These are phyloP conservation scores for Penicillium alfredii DNA, from an alignment of 495 filamentous ascomycete species.

Conservation along the genomic window DNA sequence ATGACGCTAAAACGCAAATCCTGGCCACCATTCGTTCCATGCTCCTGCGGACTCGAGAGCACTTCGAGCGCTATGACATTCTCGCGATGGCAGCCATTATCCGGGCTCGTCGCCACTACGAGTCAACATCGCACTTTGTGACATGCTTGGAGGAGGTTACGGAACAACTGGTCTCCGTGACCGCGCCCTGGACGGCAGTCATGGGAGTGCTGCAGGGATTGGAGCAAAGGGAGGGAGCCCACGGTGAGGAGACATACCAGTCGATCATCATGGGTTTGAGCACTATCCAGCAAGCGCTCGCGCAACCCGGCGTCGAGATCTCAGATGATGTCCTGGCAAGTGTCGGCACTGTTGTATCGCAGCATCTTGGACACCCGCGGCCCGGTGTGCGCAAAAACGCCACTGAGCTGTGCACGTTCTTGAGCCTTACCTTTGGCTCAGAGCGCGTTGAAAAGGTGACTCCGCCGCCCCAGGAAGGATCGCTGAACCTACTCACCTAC, in stretches of 20 bases:
- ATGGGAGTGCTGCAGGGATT: slow-evolving; percentile 26
- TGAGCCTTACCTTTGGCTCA: slow-evolving; percentile 59
- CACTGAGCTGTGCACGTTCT: slow-evolving; percentile 66
- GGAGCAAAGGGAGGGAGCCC: slow-evolving; percentile 31
- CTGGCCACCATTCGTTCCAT: slow-evolving; percentile 75
- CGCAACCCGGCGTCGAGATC: slow-evolving; percentile 18
- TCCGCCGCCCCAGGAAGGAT: slow-evolving; percentile 56
- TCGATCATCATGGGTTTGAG: slow-evolving; percentile 48
- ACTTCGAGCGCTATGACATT: slow-evolving; percentile 59
- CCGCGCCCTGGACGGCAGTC: slow-evolving; percentile 43
- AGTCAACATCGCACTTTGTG: slow-evolving; percentile 49
- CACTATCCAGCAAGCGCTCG: slow-evolving; percentile 16
- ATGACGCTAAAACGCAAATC: slow-evolving; percentile 77
- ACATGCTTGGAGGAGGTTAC: slow-evolving; percentile 53
- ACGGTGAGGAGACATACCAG: slow-evolving; percentile 24
- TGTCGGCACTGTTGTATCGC: slow-evolving; percentile 50
- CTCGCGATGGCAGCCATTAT: slow-evolving; percentile 63
- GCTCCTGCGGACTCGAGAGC: slow-evolving; percentile 57
- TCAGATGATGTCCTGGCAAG: slow-evolving; percentile 24
- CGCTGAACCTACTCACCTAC: slow-evolving; percentile 74
- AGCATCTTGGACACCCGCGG: slow-evolving; percentile 63
- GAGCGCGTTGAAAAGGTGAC: slow-evolving; percentile 59
- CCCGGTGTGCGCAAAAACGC: slow-evolving; percentile 74
- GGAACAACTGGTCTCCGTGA: slow-evolving; percentile 45
- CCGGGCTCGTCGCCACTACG: slow-evolving; percentile 52